phyloP scores from a whole-genome alignment of 23 red algal genomes.

The Rhodosorus marinus region DNA sequence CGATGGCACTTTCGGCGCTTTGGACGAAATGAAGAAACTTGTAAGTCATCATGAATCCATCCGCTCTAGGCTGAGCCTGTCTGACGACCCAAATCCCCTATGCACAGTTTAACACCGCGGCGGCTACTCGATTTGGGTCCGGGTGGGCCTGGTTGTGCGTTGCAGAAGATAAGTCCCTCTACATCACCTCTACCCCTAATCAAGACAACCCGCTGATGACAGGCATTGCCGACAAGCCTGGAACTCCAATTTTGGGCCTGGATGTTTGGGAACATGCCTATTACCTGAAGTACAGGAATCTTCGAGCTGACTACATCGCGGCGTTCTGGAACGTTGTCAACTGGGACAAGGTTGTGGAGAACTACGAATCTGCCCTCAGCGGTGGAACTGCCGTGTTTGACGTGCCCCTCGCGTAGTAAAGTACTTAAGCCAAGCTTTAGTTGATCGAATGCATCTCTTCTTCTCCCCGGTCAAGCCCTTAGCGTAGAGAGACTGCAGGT shows the following conservation, averaged over 20 bases:
- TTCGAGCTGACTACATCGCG: constrained; percentile 62
- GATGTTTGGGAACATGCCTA: constrained; percentile 97
- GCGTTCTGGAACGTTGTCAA: constrained; percentile 99
- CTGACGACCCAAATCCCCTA: too few relatives aligned
- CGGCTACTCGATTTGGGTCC: constrained; percentile 67
- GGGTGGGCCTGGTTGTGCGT: constrained; percentile 92
- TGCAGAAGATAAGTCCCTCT: constrained; percentile 38
- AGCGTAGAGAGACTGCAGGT: too few relatives aligned
- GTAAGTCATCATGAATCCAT: too few relatives aligned
- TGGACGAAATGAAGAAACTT: constrained; percentile 56
- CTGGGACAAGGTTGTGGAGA: constrained; percentile 73
- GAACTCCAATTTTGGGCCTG: constrained; percentile 68
- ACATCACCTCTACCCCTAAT: constrained; percentile 71
- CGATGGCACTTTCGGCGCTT: constrained; percentile 49
- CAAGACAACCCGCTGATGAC: constrained; percentile 46
- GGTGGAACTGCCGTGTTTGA: constrained; percentile 68
- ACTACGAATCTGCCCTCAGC: constrained; percentile 37
- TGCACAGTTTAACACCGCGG: constrained; percentile 67
- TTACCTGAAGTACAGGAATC: constrained; percentile 90
- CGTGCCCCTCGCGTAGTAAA: constrained; percentile 37
- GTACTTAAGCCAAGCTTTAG: not conserved
- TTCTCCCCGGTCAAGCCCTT: too few relatives aligned
- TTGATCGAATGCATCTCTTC: not conserved
- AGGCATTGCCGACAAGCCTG: constrained; percentile 10
- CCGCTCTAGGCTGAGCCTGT: too few relatives aligned